These are phyloP conservation scores for Globisporangium middletonii DNA, from an alignment of 352 stramenopile genomes.

Conservation along the genomic window DNA sequence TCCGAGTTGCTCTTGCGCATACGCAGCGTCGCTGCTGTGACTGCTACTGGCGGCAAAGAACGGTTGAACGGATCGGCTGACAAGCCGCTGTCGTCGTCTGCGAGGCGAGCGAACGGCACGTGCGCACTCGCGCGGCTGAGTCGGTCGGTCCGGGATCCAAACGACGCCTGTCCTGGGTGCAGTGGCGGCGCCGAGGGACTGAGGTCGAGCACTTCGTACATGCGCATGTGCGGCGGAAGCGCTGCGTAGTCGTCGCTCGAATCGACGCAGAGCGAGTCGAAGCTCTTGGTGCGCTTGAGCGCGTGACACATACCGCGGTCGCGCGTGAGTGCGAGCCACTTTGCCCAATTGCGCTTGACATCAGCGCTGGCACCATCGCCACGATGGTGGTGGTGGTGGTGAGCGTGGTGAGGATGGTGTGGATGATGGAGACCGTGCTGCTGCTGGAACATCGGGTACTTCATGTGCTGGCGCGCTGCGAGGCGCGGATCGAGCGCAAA, in stretches of 20 bases:
- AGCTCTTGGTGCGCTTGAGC: conserved; percentile 42
- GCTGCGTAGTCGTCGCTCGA: conserved; percentile 22
- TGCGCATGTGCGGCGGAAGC: conserved; percentile 30
- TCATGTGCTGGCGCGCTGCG: not conserved
- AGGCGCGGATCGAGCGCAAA: not conserved
- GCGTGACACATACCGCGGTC: not conserved
- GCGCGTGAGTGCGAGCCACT: not conserved
- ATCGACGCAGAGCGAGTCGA: conserved; percentile 31
- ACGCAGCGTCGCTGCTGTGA: not conserved
- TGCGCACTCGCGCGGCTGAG: conserved; percentile 7
- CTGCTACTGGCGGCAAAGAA: not conserved
- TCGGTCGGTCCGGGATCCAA: conserved; percentile 11
- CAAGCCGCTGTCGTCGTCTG: not conserved
- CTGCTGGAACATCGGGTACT: not conserved
- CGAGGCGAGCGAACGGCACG: conserved; percentile 4
- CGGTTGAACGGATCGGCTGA: not conserved
- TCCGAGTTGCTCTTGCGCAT: conserved; percentile 14
- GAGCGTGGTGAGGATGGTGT: not conserved
- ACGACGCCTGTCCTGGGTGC: conserved; percentile 1
- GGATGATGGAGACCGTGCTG: not conserved
- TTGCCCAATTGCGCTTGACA: not conserved
- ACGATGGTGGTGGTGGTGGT: not conserved
- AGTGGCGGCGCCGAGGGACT: conserved; percentile 40
- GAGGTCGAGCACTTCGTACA: conserved; percentile 42
- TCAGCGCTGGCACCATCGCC: not conserved